Base-by-base conservation (phyloP, 1,139 yeast genomes). In the Arxiozyma bovina region DNA sequence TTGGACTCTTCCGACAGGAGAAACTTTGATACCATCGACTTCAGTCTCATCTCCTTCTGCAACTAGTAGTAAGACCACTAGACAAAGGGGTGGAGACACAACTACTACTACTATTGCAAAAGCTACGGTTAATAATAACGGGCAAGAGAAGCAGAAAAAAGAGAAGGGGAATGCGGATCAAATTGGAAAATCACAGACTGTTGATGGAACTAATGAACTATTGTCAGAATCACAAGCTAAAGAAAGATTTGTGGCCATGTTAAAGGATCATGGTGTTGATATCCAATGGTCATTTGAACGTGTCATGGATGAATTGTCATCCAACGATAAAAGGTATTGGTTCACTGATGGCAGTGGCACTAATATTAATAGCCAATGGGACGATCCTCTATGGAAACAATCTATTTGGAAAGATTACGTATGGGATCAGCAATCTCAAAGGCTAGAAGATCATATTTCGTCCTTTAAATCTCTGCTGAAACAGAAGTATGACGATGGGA, bases 241-340 rank as follows among this genome's bases (percentile, higher is more conserved):
- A 51, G 65, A 65, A 5, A 74, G 70, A 5, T 89, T 84, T 64
- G 62, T 74, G n/a, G 65, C 70, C 2, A 72, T 88, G 75, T 71
- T 90, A 21, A 68, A 72, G 43, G 79, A 77, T 1, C 69, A 75
- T 45, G 71, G 75, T 8, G 87, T 88, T 1, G 90, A 85, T 63
- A 77, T 86, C 0, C 79, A 87, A 0, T 87, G 93, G 91, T 77
- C 94, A 0, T 90, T 89, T 70, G 80, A 79, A 54, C 75, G 75
- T 55, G 86, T 85, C 0, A 82, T 90, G 74, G 72, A 79, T n/a
- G 76, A 74, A 34, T 74, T 84, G 55, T 68, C 71, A 21, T 76
- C 87, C 20, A 70, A 68, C 8, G 81, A 83, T 54, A 81, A 85
- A 0, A 74, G 81, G 20, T 91, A 88, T 65, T 88, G 96, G 94